Evolutionary conservation across 495 filamentous ascomycete species (phyloP), one percentile per base, ranked within the genome.

Genomic region (Haplographium delicatum): DNA sequence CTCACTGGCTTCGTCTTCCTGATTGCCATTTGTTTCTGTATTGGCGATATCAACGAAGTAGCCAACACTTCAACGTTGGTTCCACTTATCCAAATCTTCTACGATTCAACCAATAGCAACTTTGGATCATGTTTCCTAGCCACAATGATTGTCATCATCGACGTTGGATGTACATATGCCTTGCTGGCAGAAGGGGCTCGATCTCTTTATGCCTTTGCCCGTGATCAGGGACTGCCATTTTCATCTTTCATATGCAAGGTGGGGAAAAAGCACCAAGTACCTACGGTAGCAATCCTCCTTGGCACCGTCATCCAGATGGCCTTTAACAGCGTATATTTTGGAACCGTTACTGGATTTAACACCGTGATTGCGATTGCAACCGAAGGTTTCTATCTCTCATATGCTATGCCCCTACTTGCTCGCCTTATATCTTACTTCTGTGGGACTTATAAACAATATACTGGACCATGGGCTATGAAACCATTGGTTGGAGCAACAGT

Each of bases 141-240:
- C 4, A 58, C 65, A 11, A 58, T 76, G n/a, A 61, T 76, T 37
- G 64, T 69, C 18, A 60, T 73, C 42, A 62, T 72, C 3, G 65
- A 67, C 38, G 64, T 69, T 50, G 65, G 70, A 38, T 66, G 68
- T 25, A 58, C 68, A 37, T 69, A 75, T 50, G 68, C 72, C 44
- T 58, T 75, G 38, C 57, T 76, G 3, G 75, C 74, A 19, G 74
- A 71, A 16, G 70, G 71, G 25, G 77, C 78, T 9, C 72, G 78
- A 26, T 72, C 75, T 57, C 56, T 66, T n/a, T 81, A 75, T 72
- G 70, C 73, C 2, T 80, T 82, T 44, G 70, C 73, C 3, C 62
- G 80, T 5, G 81, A 85, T 57, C 62, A 71, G 11, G 81, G 78
- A 9, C 62, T 84, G 0, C 82, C 82, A 2, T 80, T 76, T 54